Conservation (phyloP, 2,329 filamentous ascomycete species). For the Phaeophleospora eucalypticola region DNA sequence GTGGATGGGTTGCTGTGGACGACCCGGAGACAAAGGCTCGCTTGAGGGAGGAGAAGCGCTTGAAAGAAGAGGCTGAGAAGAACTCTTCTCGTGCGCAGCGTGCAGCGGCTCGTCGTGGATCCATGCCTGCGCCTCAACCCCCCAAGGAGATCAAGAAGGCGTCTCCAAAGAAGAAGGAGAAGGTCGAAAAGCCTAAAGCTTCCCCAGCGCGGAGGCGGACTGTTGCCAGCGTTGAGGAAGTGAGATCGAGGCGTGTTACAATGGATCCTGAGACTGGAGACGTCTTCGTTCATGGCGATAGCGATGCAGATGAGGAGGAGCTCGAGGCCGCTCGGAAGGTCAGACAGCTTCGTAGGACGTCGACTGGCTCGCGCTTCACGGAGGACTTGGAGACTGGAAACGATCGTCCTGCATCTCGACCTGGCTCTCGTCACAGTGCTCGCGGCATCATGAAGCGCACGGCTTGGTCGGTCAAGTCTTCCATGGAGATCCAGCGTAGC, state of each 20-base stretch:
- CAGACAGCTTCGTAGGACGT: slow-evolving; percentile 13
- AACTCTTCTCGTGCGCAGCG: slow-evolving; percentile 27
- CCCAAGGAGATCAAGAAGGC: background rate
- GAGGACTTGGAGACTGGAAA: slow-evolving; percentile 15
- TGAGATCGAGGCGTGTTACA: background rate
- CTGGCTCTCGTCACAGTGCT: slow-evolving; percentile 6
- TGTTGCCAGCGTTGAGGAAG: slow-evolving; percentile 4
- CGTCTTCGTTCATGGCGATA: slow-evolving; percentile 2
- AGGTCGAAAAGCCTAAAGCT: slow-evolving; percentile 1
- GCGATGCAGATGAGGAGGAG: slow-evolving; percentile 13
- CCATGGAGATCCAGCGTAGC: slow-evolving; percentile 10
- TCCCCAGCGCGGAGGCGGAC: slow-evolving; percentile 12
- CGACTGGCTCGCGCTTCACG: slow-evolving; percentile 20
- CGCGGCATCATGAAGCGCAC: slow-evolving; percentile 15
- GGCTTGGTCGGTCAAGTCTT: slow-evolving; percentile 11
- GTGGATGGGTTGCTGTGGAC: slow-evolving; percentile 30
- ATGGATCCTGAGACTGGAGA: background rate
- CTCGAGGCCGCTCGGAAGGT: slow-evolving; percentile 9
- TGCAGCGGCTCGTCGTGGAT: slow-evolving; percentile 16
- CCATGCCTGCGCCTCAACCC: background rate
- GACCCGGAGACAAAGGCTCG: slow-evolving; percentile 27
- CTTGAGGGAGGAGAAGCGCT: slow-evolving; percentile 26
- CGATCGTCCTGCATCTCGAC: slow-evolving; percentile 12
- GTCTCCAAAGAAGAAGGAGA: slow-evolving; percentile 8
- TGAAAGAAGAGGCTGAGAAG: slow-evolving; percentile 28